Base-by-base conservation (phyloP, 148 eudicot genomes). In the Fallopia convolvulus region DNA sequence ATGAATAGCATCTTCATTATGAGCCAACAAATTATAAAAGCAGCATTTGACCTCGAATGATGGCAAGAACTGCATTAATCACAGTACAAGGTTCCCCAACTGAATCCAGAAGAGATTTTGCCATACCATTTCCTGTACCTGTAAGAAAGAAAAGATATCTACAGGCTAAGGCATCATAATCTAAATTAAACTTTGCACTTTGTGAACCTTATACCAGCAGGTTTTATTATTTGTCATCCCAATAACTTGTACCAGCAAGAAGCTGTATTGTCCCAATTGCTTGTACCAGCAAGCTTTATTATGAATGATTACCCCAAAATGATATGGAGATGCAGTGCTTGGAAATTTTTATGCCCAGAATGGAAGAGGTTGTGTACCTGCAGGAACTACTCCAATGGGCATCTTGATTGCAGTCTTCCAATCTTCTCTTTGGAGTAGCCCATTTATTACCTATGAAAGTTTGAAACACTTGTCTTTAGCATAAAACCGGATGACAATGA, bases 101-200 rank as follows among this genome's bases (percentile, higher is more conserved):
- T 23, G 88, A 87, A 88, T 94, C 97, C 83, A 92, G 80, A 76
- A 95, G 87, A 56, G 99, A 95, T 86, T 92, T 95, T 58, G 84
- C 94, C 94, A 95, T 88, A 79, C 93, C 93, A 80, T 89, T 89
- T 74, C 90, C 89, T 63, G 99, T 94, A 74, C 99, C 99, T 94
- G 79, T 20, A n/a, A 20, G 11, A 47, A 46, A 46, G 20, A 30
- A 79, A 44, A 76, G 50, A 20, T 73, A 73, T 73, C 33, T 21
- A 55, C 40, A 12, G 8, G n/a, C 40, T 32, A 63, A 3, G 66
- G 33, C 33, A 2, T 1, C 33, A 26, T 26, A 23, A 36, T 60
- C 36, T 60, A 21, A 13, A 60, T 60, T 60, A 11, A 60, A 60
- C 33, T 60, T 23, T 60, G 33, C 9, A 21, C 66, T 53, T 53